These are phyloP conservation scores for Oropetium thomaeum DNA, from an alignment of 176 grass and related monocot species.

Conservation along the genomic window DNA sequence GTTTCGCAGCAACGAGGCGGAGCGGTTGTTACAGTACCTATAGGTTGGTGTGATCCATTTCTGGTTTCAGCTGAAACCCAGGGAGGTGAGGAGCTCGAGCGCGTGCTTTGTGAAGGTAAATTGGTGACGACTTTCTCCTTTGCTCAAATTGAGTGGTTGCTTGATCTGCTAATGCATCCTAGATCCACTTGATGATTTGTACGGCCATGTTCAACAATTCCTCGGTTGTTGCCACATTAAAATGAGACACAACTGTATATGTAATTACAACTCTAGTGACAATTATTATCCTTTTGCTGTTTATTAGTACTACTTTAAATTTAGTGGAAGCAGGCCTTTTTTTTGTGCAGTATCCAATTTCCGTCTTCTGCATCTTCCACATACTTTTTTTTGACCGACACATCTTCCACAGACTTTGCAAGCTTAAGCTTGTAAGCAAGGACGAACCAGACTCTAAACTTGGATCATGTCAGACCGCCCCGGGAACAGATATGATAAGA, in stretches of 20 bases:
- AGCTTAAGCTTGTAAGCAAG: conserved; percentile 10
- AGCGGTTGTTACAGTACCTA: background rate
- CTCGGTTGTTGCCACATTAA: background rate
- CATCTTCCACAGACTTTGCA: background rate
- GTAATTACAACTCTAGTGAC: background rate
- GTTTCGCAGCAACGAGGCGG: background rate
- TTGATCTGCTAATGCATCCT: background rate
- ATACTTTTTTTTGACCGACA: background rate
- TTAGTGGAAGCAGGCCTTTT: background rate
- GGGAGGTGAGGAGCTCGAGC: background rate
- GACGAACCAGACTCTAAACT: background rate
- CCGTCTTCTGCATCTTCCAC: background rate
- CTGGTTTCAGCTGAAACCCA: background rate
- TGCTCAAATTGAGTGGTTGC: background rate
- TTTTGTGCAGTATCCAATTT: background rate
- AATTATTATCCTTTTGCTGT: background rate
- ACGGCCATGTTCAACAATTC: background rate
- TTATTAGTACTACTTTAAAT: background rate
- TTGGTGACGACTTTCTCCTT: background rate
- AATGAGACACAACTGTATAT: background rate
- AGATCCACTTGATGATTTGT: background rate
- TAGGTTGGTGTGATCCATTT: background rate
- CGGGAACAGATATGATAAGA: conserved; percentile 31
- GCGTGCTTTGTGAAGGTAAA: conserved; percentile 10
- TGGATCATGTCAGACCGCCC: conserved; percentile 39